Percentiles rank a stretch among this genome's conserved stretches.
Conservation (phyloP, 441 rosid genomes). For the Adansonia rubrostipa region DNA sequence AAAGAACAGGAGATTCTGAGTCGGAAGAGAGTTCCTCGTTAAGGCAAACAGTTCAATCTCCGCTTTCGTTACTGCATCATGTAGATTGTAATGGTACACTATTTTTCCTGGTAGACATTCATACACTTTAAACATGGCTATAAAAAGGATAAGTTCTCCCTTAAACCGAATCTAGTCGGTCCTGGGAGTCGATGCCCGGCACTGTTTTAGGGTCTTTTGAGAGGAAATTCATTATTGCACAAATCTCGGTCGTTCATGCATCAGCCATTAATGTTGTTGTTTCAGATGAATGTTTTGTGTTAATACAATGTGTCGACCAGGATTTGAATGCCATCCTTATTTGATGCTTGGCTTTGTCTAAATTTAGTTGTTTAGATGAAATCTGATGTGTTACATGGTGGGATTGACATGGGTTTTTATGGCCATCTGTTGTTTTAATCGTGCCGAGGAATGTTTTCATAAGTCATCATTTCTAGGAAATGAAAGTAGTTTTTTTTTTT, state of each 20-base stretch:
- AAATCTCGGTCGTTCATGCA: not conserved
- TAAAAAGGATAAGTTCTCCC: not conserved
- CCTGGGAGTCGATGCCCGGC: slow-evolving; percentile 25
- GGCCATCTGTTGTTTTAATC: not conserved
- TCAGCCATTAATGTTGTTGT: no score
- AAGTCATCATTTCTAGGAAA: not conserved
- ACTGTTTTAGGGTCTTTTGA: not conserved
- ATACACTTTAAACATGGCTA: not conserved
- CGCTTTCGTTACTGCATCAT: slow-evolving; percentile 7
- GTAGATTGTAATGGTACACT: not conserved
- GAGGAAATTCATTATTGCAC: slow-evolving; percentile 22
- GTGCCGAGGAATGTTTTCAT: not conserved
- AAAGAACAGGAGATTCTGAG: slow-evolving; percentile 94
- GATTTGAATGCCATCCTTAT: not conserved
- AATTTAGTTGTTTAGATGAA: not conserved
- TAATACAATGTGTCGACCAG: not conserved
- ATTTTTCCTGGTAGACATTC: slow-evolving; percentile 9
- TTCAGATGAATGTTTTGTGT: slow-evolving; percentile 4
- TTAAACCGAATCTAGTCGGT: not conserved
- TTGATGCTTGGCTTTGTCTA: slow-evolving; percentile 9
- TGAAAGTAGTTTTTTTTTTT: not conserved
- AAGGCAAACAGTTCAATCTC: slow-evolving; percentile 21
- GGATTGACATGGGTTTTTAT: slow-evolving; percentile 22
- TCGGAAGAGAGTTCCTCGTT: slow-evolving; percentile 86
- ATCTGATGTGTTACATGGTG: slow-evolving; percentile 19